Evolutionary conservation across 306 rosid species (phyloP).

Genomic region (Glycyrrhiza uralensis): DNA sequence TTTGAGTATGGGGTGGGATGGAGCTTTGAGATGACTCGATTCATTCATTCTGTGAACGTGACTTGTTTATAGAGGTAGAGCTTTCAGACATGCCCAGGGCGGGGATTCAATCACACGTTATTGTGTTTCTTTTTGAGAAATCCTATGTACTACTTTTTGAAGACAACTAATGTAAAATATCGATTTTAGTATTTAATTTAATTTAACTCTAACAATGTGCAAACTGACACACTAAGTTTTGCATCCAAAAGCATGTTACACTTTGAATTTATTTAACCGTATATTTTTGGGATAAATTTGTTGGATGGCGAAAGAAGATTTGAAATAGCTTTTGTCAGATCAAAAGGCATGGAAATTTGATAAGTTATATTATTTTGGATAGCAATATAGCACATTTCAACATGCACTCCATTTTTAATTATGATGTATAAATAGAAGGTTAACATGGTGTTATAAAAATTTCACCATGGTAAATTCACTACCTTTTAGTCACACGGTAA

Average conservation of each 20-base stretch:
- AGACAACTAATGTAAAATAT: background rate
- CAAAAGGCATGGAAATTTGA: no score
- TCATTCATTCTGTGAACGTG: constrained; percentile 26
- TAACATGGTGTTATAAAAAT: no score
- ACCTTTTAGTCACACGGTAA: no score
- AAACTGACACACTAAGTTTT: background rate
- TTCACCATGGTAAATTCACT: no score
- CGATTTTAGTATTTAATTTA: background rate
- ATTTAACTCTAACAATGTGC: background rate
- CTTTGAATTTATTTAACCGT: background rate
- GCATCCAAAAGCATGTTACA: background rate
- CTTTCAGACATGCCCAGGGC: constrained; percentile 11
- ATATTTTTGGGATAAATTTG: background rate
- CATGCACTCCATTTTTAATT: no score
- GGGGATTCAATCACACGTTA: background rate
- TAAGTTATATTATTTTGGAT: no score
- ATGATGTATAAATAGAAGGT: no score
- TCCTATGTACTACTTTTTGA: background rate
- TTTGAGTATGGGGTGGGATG: background rate
- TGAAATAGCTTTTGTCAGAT: background rate
- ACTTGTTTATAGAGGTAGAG: constrained; percentile 22
- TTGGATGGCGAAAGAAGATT: background rate
- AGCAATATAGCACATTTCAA: no score
- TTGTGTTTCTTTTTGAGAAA: background rate
- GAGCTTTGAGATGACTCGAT: constrained; percentile 21